Evolutionary conservation across 345 rosid genomes (phyloP), one percentile per base, ranked within the genome.

Genomic region (Arabidopsis suecica): DNA sequence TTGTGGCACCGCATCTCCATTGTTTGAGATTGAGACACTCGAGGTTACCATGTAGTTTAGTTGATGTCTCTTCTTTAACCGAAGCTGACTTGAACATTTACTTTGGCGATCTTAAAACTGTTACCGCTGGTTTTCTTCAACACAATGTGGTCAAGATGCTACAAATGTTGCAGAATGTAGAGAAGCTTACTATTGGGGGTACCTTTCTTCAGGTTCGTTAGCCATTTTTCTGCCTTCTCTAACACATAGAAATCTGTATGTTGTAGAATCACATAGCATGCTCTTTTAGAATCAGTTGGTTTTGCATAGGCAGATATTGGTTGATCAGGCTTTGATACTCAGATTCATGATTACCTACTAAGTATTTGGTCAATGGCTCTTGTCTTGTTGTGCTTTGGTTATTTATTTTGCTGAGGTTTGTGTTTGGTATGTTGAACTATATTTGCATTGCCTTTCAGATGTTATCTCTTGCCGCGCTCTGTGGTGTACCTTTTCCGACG

Each of bases 151-250:
- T 71, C 5, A 71, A 64, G 61, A 71, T 77, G 72, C 9, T 77
- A 16, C 7, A 16, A 1, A 38, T 71, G 54, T 64, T 77, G 67
- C 38, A 64, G 61, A 71, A 77, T 48, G 73, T 65, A 0, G 72
- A 38, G 56, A 65, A 70, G 55, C 76, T 77, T 57, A 77, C 76
- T 14, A 23, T 77, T 49, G 80, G 80, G 0, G 68, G 76, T 41
- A 71, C 76, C 10, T 77, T 77, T 65, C 80, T 77, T 66, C 80
- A 77, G 76, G 80, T 77, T 33, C 47, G 59, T 61, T 75, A 7
- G 11, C 22, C 58, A 33, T 37, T 60, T 12, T 37, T 48, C 4
- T 16, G 37, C 9, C 2, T 23, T 37, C 61, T 67, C 25, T 37
- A 13, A 11, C 8, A 5, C 28, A 4, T 40, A 37, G 12, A 28